Evolutionary conservation across 257 asterid species (phyloP), one percentile per base, ranked within the genome.

Genomic region (Euphrasia confusa): DNA sequence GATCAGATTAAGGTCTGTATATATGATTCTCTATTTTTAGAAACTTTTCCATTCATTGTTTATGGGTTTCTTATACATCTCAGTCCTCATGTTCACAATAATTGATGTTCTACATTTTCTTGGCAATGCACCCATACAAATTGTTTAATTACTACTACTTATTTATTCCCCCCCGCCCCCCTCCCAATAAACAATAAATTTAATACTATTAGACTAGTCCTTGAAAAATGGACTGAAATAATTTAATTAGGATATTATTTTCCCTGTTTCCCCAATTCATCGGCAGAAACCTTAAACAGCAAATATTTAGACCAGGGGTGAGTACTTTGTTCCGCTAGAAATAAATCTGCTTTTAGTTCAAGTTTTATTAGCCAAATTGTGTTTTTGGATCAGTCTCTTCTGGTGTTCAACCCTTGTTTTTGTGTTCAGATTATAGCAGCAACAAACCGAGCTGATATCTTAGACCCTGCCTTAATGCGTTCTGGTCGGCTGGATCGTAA

Each of bases 401-500:
- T 63, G 65, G 66, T 47, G 39, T 55, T n/a, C 21, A 15, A 56
- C 10, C 11, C 54, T 63, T 2, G 11, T 68, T 50, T 50, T 17
- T 49, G 48, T 18, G 17, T 71, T 68, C 79, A 88, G 98, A 96
- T 92, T 42, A 92, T 92, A 71, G 98, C 97, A 48, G 98, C 98
- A 21, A 92, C 98, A 7, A 92, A 92, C 71, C 77, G 98, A 72
- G 98, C 95, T 49, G 98, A 92, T 79, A 86, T 92, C 66, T 77
- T 92, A 60, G 98, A 92, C 78, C 98, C 98, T 71, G 97, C 98
- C 44, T 75, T 92, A 28, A 81, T 92, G 95, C 77, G 97, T n/a
- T 86, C 98, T 65, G 98, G 98, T 67, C 84, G 98, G 54, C 78
- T 92, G 78, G 98, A 92, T 81, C 98, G 97, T 50, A 92, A 92